Percentiles rank a stretch among this genome's conserved stretches.
phyloP scores from a whole-genome alignment of 2,329 filamentous ascomycete genomes.

The Alternaria sp. region DNA sequence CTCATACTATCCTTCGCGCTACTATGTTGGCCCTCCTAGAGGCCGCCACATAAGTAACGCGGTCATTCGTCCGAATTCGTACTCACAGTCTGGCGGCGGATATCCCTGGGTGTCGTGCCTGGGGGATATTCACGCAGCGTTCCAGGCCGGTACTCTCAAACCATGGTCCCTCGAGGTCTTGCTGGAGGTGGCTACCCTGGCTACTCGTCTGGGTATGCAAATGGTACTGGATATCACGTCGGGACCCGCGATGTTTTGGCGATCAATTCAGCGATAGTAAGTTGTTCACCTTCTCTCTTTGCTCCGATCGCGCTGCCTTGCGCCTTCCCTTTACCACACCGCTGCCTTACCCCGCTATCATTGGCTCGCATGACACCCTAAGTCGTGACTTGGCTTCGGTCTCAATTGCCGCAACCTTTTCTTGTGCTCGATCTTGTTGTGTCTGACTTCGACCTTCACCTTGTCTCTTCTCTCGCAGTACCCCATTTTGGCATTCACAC shows the following conservation, averaged over 20 bases:
- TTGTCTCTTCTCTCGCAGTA: slow-evolving; percentile 15
- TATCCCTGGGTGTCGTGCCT: slow-evolving; percentile 6
- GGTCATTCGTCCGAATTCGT: slow-evolving; percentile 15
- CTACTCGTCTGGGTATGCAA: slow-evolving; percentile 17
- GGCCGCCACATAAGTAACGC: slow-evolving; percentile 16
- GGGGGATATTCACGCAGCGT: slow-evolving; percentile 12
- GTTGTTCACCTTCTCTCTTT: slow-evolving; percentile 25
- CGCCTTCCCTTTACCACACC: slow-evolving; percentile 23
- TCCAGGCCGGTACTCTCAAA: slow-evolving; percentile 7
- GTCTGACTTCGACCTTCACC: slow-evolving; percentile 20
- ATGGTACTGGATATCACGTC: slow-evolving; percentile 25
- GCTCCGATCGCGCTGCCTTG: slow-evolving; percentile 17
- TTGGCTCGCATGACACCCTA: slow-evolving; percentile 11
- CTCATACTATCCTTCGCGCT: slow-evolving; percentile 40
- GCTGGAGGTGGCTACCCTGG: slow-evolving; percentile 2
- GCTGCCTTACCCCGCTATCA: slow-evolving; percentile 19
- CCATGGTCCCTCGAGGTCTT: slow-evolving; percentile 6
- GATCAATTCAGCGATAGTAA: slow-evolving; percentile 33
- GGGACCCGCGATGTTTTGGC: slow-evolving; percentile 33
- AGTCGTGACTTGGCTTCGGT: slow-evolving; percentile 1
- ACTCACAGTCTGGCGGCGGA: slow-evolving; percentile 13
- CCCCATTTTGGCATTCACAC: slow-evolving; percentile 5
- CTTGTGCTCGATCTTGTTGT: slow-evolving; percentile 13
- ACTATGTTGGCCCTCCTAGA: slow-evolving; percentile 32
- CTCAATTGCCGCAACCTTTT: not conserved